A percentile compares a stretch with the other conserved stretches of the same genome.
Evolutionary conservation across 192 early-diverging fungal genomes (phyloP).

Genomic region (Coemansia sp.): DNA sequence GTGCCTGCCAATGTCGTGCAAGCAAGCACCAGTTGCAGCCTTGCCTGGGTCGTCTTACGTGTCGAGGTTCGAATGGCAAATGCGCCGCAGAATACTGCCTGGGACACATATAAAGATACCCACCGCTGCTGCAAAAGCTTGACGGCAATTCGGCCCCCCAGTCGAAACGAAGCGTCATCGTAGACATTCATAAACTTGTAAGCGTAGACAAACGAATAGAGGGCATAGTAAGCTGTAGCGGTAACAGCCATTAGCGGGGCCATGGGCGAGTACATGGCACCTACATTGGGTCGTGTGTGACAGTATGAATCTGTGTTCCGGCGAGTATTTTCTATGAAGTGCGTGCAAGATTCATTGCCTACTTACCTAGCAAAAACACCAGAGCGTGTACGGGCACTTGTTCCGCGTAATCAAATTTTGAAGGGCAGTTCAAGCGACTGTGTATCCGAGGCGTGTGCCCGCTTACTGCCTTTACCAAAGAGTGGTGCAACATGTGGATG

Average conservation of each 20-base stretch:
- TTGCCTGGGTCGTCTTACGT: background rate
- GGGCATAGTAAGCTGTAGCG: background rate
- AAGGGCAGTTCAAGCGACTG: background rate
- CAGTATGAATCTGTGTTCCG: background rate
- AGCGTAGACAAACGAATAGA: slow-evolving; percentile 1
- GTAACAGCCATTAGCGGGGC: slow-evolving; percentile 14
- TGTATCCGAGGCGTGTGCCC: slow-evolving; percentile 8
- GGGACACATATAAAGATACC: slow-evolving; percentile 8
- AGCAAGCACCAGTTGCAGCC: slow-evolving; percentile 1
- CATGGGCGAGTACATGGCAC: slow-evolving; percentile 12
- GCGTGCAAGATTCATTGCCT: background rate
- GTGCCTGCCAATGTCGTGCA: background rate
- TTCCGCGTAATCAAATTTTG: slow-evolving; percentile 8
- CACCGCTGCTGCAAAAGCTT: slow-evolving; percentile 12
- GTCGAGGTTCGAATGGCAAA: slow-evolving; percentile 12
- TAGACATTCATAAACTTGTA: slow-evolving; percentile 24
- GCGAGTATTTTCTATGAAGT: background rate
- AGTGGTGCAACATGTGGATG: slow-evolving; percentile 1
- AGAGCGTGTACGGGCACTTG: slow-evolving; percentile 4
- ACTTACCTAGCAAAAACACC: slow-evolving; percentile 10
- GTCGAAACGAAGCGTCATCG: slow-evolving; percentile 3
- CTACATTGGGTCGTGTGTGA: background rate
- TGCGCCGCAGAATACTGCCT: background rate
- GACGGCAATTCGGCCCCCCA: slow-evolving; percentile 12
- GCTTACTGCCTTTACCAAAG: background rate